A percentile compares a stretch with the other conserved stretches of the same genome.
Conservation (phyloP, 2,329 filamentous ascomycete species). For the Fonsecaea nubica region DNA sequence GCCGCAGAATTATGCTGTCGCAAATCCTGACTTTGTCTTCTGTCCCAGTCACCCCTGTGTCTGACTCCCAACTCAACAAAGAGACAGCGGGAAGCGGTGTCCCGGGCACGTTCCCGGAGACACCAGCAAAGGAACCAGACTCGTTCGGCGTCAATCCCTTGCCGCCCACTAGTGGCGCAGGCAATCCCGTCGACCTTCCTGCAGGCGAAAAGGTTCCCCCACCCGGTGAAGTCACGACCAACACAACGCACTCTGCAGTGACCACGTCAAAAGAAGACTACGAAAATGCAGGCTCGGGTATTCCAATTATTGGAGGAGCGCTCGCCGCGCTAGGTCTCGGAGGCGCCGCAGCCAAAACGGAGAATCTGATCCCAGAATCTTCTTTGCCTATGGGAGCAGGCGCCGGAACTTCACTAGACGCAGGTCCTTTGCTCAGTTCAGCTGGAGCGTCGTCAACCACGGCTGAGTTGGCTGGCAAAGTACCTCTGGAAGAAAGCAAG, state of each 20-base stretch:
- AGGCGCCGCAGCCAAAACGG: slow-evolving; percentile 62
- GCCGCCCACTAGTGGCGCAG: slow-evolving; percentile 62
- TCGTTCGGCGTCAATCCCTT: slow-evolving; percentile 60
- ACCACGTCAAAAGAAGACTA: slow-evolving; percentile 83
- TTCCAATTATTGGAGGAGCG: slow-evolving; percentile 52
- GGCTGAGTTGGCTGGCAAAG: slow-evolving; percentile 52
- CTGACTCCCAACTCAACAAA: slow-evolving; percentile 18
- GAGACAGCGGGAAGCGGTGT: slow-evolving; percentile 49
- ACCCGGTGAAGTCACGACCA: slow-evolving; percentile 65
- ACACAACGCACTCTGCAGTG: slow-evolving; percentile 71
- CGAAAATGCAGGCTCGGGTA: slow-evolving; percentile 68
- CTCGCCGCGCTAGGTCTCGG: slow-evolving; percentile 51
- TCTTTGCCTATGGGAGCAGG: slow-evolving; percentile 71
- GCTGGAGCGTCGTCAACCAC: slow-evolving; percentile 57
- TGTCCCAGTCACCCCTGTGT: slow-evolving; percentile 22
- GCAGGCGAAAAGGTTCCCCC: slow-evolving; percentile 80
- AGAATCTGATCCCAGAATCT: slow-evolving; percentile 79
- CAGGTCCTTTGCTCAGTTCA: slow-evolving; percentile 60
- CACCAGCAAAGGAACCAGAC: slow-evolving; percentile 55
- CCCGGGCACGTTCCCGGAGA: slow-evolving; percentile 76
- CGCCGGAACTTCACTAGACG: slow-evolving; percentile 55
- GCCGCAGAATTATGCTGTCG: slow-evolving; percentile 49
- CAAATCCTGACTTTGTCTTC: slow-evolving; percentile 64
- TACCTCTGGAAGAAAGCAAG: slow-evolving; percentile 56
- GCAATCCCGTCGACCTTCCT: slow-evolving; percentile 80